Conservation (phyloP, 1,284 basidiomycete species). For the Trichosporon faecale region DNA sequence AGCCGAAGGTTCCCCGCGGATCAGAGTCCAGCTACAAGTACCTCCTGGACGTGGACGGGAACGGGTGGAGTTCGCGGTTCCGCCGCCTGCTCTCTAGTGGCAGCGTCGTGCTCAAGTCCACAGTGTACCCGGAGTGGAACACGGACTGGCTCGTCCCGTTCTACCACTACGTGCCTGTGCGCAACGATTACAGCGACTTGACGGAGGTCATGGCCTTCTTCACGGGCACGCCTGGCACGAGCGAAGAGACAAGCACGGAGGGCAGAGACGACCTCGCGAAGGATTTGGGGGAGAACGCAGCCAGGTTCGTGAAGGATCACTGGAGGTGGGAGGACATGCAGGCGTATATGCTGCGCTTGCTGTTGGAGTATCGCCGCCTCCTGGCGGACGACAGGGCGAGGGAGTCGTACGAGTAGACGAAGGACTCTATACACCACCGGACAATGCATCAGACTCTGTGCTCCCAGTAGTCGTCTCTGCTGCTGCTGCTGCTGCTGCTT, state of each 20-base stretch:
- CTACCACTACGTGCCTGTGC: slow-evolving; percentile 54
- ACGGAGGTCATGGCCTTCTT: slow-evolving; percentile 57
- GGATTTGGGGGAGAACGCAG: slow-evolving; percentile 51
- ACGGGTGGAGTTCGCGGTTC: slow-evolving; percentile 51
- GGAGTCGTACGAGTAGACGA: neutral
- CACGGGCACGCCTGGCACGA: slow-evolving; percentile 48
- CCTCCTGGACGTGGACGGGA: slow-evolving; percentile 33
- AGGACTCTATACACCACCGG: neutral
- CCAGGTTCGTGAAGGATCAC: slow-evolving; percentile 51
- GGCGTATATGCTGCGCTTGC: slow-evolving; percentile 18
- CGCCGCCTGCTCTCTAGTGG: slow-evolving; percentile 51
- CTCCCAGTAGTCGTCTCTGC: no score
- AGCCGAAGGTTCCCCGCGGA: slow-evolving; percentile 37
- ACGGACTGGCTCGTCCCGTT: slow-evolving; percentile 53
- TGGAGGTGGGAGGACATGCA: slow-evolving; percentile 56
- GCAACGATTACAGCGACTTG: slow-evolving; percentile 55
- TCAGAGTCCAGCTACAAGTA: slow-evolving; percentile 29
- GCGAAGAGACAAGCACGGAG: slow-evolving; percentile 41
- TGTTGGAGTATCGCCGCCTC: slow-evolving; percentile 10
- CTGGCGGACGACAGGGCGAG: neutral
- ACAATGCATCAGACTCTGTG: neutral
- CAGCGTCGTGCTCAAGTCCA: slow-evolving; percentile 53
- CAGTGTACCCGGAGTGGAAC: slow-evolving; percentile 55
- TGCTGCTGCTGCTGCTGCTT: no score
- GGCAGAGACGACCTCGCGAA: slow-evolving; percentile 45